A percentile compares a stretch with the other conserved stretches of the same genome.
Conservation (phyloP, 140 eudicot genomes). For the Cichorium intybus region DNA sequence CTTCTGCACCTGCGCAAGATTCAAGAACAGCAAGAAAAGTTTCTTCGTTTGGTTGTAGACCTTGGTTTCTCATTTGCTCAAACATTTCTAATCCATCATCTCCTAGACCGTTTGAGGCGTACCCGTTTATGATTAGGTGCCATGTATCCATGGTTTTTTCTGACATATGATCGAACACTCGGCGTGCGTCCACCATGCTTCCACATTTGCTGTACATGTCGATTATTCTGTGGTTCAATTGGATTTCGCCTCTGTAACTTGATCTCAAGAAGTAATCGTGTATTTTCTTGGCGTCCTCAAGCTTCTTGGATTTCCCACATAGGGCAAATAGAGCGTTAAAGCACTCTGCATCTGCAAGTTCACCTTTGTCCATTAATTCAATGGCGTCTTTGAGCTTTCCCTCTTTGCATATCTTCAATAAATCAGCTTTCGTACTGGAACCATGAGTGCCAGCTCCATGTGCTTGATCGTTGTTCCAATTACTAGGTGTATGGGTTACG, state of each 20-base stretch:
- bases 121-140: slow-evolving; percentile 76
- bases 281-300: slow-evolving; percentile 85
- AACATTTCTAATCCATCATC: slow-evolving; percentile 80
- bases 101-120: slow-evolving; percentile 79
- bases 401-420: slow-evolving; percentile 51
- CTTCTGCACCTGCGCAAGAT: slow-evolving; percentile 95
- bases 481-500: neutral
- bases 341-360: slow-evolving; percentile 53
- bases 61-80: slow-evolving; percentile 70
- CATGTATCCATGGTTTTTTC: slow-evolving; percentile 67
- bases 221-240: slow-evolving; percentile 58
- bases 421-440: slow-evolving; percentile 28
- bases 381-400: slow-evolving; percentile 80
- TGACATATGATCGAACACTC: slow-evolving; percentile 86
- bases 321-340: slow-evolving; percentile 52
- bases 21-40: slow-evolving; percentile 77
- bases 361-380: slow-evolving; percentile 66
- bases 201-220: slow-evolving; percentile 84
- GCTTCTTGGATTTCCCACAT: slow-evolving; percentile 58
- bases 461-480: slow-evolving; percentile 9
- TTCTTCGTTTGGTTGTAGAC: slow-evolving; percentile 53
- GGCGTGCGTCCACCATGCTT: slow-evolving; percentile 77
- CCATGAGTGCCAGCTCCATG: slow-evolving; percentile 14
- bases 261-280: slow-evolving; percentile 87
- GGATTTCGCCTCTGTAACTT: slow-evolving; percentile 55